Conservation (phyloP, 169 alveolate species). For the Cryptosporidium meleagridis region DNA sequence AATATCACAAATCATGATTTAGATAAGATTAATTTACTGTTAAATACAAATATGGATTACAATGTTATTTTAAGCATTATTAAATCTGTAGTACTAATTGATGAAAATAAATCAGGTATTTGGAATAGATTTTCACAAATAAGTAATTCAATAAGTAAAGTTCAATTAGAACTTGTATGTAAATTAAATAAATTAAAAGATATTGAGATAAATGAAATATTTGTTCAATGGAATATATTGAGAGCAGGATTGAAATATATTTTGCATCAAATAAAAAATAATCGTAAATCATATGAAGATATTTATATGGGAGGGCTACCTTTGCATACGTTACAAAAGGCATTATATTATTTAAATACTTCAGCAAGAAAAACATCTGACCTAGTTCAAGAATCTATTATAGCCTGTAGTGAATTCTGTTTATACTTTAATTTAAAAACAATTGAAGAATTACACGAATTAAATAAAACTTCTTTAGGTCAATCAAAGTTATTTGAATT, state of each 20-base stretch:
- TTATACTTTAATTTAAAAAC: conserved; percentile 35
- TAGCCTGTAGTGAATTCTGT: conserved; percentile 62
- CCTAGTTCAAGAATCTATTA: conserved; percentile 49
- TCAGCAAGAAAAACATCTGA: conserved; percentile 59
- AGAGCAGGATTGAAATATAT: conserved; percentile 38
- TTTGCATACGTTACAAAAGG: conserved; percentile 60
- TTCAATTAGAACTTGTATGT: conserved; percentile 20
- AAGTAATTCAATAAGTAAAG: conserved; percentile 16
- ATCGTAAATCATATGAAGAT: conserved; percentile 71
- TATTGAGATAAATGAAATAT: conserved; percentile 50
- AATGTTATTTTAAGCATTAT: conserved; percentile 10
- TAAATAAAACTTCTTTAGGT: conserved; percentile 29
- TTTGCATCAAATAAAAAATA: conserved; percentile 22
- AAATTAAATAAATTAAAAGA: conserved; percentile 12
- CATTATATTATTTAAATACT: conserved; percentile 42
- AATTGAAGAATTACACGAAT: conserved; percentile 29
- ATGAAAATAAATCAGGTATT: conserved; percentile 20
- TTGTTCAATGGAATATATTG: conserved; percentile 57
- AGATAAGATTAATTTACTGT: conserved; percentile 25
- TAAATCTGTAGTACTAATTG: background rate
- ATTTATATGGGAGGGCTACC: conserved; percentile 71
- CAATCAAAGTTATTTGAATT: conserved; percentile 50
- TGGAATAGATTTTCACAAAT: conserved; percentile 35
- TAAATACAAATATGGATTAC: conserved; percentile 52
- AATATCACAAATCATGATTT: conserved; percentile 31